Evolutionary conservation across 495 filamentous ascomycete species (phyloP).

Genomic region (Lepidopterella palustris): DNA sequence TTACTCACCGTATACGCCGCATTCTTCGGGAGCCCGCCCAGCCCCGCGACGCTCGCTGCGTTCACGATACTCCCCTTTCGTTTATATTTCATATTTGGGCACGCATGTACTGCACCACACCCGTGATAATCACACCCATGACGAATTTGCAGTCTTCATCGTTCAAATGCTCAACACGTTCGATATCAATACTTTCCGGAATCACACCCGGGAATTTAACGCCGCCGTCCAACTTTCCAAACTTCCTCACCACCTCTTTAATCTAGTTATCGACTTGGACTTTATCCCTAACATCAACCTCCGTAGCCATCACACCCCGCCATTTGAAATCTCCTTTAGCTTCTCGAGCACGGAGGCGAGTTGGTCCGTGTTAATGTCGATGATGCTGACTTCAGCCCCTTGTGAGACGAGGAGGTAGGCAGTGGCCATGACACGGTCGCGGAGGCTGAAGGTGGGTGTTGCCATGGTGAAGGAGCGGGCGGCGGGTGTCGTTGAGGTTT

Average conservation of each 20-base stretch:
- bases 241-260: constrained; percentile 36
- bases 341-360: not conserved
- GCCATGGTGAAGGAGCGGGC: constrained; percentile 13
- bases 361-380: constrained; percentile 12
- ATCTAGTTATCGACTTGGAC: constrained; percentile 47
- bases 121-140: constrained; percentile 28
- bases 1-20: constrained; percentile 26
- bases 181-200: constrained; percentile 23
- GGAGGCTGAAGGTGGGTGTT: constrained; percentile 16
- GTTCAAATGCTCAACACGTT: constrained; percentile 24
- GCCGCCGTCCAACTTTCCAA: constrained; percentile 30
- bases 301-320: constrained; percentile 22
- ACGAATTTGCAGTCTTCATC: constrained; percentile 29
- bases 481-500: constrained; percentile 13
- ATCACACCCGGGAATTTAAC: constrained; percentile 30
- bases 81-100: constrained; percentile 23
- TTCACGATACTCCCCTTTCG: constrained; percentile 28
- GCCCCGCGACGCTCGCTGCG: constrained; percentile 22
- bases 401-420: constrained; percentile 17
- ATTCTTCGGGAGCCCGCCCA: constrained; percentile 24
- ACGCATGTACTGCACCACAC: constrained; percentile 28
- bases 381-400: constrained; percentile 22
- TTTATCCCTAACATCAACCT: constrained; percentile 40
- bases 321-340: not conserved
- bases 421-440: constrained; percentile 16